Evolutionary conservation across 1,284 basidiomycete genomes (phyloP), one percentile per base, ranked within the genome.

Genomic region (Austropuccinia psidii): DNA sequence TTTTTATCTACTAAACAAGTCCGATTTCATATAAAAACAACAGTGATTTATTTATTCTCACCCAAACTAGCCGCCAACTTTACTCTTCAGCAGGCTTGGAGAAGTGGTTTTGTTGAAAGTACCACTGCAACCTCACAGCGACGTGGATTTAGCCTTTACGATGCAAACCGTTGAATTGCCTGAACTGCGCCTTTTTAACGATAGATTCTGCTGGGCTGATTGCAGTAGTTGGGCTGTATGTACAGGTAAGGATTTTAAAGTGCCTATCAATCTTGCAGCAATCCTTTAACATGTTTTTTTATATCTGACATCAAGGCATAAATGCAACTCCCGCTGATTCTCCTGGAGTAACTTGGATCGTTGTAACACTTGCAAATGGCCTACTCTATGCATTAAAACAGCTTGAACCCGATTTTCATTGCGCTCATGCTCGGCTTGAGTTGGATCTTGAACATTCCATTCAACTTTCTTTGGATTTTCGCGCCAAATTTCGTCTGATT

Each of bases 201-300:
- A 52, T 54, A 31, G 66, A 31, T 45, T 68, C 4, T 54, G 54
- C 21, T 70, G 67, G 67, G 55, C 67, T 1, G 55, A 54, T 19
- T 49, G 35, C 27, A 45, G 43, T 8, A 70, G 54, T 43, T 70
- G 67, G 67, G 67, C 67, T 13, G 29, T 43, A 15, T 70, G 67
- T 50, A 31, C 67, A 41, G 67, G 67, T 70, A 60, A 37, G 39
- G 17, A 41, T 62, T 39, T n/a, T n/a, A n/a, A n/a, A n/a, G n/a
- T n/a, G n/a, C n/a, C n/a, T n/a, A n/a, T 8, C 61, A 15, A 17
- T 49, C 21, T 31, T 49, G 5, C 9, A 24, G 13, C 33, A 61
- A 61, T 39, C 35, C 15, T 43, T 15, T 61, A 24, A 6, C 33
- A 15, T 37, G 19, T 33, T n/a, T 37, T 17, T 19, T 33, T 31